Evolutionary conservation across 2,329 filamentous ascomycete genomes (phyloP).

Genomic region (Fusarium pseudograminearum): DNA sequence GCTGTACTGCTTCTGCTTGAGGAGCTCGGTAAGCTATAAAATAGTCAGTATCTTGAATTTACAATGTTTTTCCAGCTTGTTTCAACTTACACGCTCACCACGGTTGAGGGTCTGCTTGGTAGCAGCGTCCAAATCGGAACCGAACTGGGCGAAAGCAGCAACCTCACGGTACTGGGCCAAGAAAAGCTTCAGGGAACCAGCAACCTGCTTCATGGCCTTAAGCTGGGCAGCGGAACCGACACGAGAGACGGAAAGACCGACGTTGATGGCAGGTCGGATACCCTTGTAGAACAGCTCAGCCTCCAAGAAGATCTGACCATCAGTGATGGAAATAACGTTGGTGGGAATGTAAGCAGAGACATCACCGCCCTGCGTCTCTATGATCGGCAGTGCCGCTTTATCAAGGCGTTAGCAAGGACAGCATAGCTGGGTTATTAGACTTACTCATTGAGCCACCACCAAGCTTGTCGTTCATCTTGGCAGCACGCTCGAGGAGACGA

Average conservation of each 20-base stretch:
- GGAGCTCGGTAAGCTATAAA: constrained; percentile 85
- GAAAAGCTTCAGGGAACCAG: constrained; percentile 99
- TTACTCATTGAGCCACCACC: constrained; percentile 89
- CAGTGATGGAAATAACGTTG: constrained; percentile 99
- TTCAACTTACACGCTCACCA: constrained; percentile 89
- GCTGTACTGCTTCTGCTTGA: constrained; percentile 99
- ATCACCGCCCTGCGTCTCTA: constrained; percentile 99
- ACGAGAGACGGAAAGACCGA: constrained; percentile 99
- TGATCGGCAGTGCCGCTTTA: constrained; percentile 85
- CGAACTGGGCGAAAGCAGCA: constrained; percentile 99
- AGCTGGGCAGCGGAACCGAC: constrained; percentile 99
- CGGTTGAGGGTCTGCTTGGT: constrained; percentile 98
- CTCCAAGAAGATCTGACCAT: constrained; percentile 99
- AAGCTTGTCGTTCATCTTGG: constrained; percentile 97
- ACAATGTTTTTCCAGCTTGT: neutral
- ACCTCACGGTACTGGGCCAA: constrained; percentile 99
- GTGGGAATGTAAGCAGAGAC: constrained; percentile 99
- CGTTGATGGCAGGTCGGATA: constrained; percentile 99
- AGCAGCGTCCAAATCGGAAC: constrained; percentile 98
- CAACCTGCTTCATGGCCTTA: constrained; percentile 99
- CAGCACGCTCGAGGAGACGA: constrained; percentile 97
- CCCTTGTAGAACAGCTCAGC: constrained; percentile 99
- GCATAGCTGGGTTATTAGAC: too few species aligned
- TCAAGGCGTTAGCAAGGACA: neutral
- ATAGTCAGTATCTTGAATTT: constrained; percentile 41